Percentiles rank a stretch among this genome's conserved stretches.
These are phyloP conservation scores for Scutellaria galericulata DNA, from an alignment of 257 asterid genomes.

Conservation along the genomic window DNA sequence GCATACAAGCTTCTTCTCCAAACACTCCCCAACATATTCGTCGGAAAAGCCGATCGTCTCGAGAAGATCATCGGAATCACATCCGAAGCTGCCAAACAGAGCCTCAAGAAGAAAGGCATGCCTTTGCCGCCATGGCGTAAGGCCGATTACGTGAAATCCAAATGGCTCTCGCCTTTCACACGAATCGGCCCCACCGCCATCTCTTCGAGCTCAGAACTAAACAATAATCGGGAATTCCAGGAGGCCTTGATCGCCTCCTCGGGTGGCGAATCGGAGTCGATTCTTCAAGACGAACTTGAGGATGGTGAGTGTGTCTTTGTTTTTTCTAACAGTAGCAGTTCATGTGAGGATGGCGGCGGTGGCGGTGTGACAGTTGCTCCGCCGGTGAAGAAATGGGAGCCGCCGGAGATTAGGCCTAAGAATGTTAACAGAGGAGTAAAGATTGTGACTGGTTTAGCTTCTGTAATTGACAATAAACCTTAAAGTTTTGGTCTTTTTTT, in stretches of 20 bases:
- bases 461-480: conserved; percentile 56
- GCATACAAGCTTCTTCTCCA: conserved; percentile 67
- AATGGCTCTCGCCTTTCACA: conserved; percentile 81
- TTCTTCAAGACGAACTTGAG: conserved; percentile 27
- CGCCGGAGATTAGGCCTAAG: conserved; percentile 54
- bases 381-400: conserved; percentile 50
- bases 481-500: conserved; percentile 44
- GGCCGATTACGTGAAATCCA: conserved; percentile 74
- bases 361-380: not conserved
- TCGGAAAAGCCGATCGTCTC: conserved; percentile 76
- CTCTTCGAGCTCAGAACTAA: not conserved
- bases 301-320: conserved; percentile 18
- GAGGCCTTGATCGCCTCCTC: not conserved
- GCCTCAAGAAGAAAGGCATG: conserved; percentile 90
- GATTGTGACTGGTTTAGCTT: conserved; percentile 75
- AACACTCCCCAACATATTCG: conserved; percentile 66
- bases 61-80: conserved; percentile 66
- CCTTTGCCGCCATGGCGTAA: conserved; percentile 92
- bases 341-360: conserved; percentile 20
- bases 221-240: not conserved
- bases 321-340: conserved; percentile 34
- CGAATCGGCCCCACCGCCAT: conserved; percentile 32
- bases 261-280: conserved; percentile 29
- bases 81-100: conserved; percentile 78
- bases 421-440: conserved; percentile 48